Percentiles rank a stretch among this genome's conserved stretches.
phyloP scores from a whole-genome alignment of 2,329 filamentous ascomycete genomes.

The Colletotrichum sp. region DNA sequence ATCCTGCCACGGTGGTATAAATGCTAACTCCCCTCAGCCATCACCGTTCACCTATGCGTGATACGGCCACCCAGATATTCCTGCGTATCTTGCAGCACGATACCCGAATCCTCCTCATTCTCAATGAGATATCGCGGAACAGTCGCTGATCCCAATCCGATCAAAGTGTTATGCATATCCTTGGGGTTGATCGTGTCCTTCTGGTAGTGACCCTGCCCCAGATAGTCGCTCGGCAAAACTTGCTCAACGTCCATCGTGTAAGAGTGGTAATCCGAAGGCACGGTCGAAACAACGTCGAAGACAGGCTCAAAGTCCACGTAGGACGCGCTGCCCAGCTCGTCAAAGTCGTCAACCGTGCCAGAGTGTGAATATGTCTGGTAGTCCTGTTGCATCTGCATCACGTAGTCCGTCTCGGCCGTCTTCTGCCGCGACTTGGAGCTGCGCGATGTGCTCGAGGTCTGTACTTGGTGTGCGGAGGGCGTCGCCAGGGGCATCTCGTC shows the following conservation, averaged over 20 bases:
- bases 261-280: constrained; percentile 16
- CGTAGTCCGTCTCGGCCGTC: neutral
- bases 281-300: constrained; percentile 14
- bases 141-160: constrained; percentile 8
- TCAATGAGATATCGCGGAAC: constrained; percentile 12
- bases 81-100: constrained; percentile 15
- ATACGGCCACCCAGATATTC: constrained; percentile 12
- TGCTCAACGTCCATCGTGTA: constrained; percentile 19
- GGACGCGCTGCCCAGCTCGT: neutral
- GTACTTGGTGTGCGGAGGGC: neutral
- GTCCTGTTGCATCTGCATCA: neutral
- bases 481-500: constrained; percentile 1
- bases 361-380: constrained; percentile 8
- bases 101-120: constrained; percentile 6
- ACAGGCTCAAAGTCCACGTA: constrained; percentile 19
- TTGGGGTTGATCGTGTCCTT: constrained; percentile 19
- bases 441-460: neutral
- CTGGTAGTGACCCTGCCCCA: constrained; percentile 2
- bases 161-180: constrained; percentile 14
- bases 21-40: neutral
- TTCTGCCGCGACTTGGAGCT: neutral
- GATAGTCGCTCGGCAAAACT: constrained; percentile 1
- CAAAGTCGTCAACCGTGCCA: constrained; percentile 6
- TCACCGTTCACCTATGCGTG: neutral
- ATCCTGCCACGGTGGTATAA: neutral